Evolutionary conservation across 495 filamentous ascomycete species (phyloP).

Genomic region (Annulohypoxylon maeteangense): DNA sequence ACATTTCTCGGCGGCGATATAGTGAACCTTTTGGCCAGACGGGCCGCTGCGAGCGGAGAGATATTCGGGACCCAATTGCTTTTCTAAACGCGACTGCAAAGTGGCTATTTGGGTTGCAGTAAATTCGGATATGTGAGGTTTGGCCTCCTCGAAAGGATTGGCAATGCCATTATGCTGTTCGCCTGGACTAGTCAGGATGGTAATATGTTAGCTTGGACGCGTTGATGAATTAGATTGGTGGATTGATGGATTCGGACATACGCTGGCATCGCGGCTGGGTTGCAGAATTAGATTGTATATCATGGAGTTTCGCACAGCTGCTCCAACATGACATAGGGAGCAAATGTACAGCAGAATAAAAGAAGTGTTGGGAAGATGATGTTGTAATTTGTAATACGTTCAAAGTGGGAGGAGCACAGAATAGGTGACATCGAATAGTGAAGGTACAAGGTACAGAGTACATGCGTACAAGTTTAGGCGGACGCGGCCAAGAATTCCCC

Average conservation of each 20-base stretch:
- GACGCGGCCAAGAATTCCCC: neutral
- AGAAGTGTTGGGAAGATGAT: neutral
- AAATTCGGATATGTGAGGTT: constrained; percentile 76
- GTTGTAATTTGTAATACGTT: neutral
- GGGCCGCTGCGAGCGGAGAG: constrained; percentile 85
- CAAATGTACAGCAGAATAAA: neutral
- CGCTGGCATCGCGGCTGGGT: constrained; percentile 53
- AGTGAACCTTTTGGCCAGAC: constrained; percentile 85
- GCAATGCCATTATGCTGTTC: constrained; percentile 73
- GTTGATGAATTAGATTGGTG: neutral
- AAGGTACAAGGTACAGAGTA: neutral
- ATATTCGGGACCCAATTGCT: constrained; percentile 96
- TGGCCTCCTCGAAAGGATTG: constrained; percentile 83
- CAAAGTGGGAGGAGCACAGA: neutral
- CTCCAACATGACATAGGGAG: constrained; percentile 3
- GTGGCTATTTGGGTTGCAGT: constrained; percentile 92
- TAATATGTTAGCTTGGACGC: constrained; percentile 23
- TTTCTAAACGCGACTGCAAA: constrained; percentile 84
- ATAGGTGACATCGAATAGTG: neutral
- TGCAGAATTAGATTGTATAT: constrained; percentile 15
- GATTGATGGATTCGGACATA: constrained; percentile 47
- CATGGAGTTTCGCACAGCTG: constrained; percentile 27
- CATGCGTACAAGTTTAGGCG: neutral
- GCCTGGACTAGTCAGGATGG: constrained; percentile 68
- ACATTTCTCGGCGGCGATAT: constrained; percentile 90